Evolutionary conservation across 2,329 filamentous ascomycete genomes (phyloP).

Genomic region (Stachybotrys elegans): DNA sequence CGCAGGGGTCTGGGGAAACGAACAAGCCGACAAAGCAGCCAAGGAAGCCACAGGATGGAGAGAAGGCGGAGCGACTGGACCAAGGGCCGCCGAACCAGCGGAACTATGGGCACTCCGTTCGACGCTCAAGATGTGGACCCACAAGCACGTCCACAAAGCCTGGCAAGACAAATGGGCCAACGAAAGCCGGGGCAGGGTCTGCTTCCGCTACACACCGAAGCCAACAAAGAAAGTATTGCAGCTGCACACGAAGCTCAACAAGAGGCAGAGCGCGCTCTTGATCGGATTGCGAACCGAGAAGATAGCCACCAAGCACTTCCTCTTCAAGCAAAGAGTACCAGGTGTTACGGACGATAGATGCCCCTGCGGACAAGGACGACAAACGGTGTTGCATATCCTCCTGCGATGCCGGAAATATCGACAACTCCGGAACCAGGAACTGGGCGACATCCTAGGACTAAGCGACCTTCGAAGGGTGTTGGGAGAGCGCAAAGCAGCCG

Average conservation of each 20-base stretch:
- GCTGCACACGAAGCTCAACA: conserved; percentile 4
- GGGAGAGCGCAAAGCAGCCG: conserved; percentile 1
- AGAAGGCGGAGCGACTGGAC: background rate
- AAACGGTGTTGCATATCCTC: conserved; percentile 8
- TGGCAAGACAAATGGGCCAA: background rate
- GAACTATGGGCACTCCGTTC: background rate
- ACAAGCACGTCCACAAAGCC: background rate
- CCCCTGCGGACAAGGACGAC: conserved; percentile 6
- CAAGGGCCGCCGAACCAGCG: background rate
- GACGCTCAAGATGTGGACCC: background rate
- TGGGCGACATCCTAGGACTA: background rate
- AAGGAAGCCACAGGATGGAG: conserved; percentile 1
- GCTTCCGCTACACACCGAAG: conserved; percentile 3
- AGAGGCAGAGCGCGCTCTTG: conserved; percentile 5
- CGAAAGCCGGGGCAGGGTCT: background rate
- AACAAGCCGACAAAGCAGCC: background rate
- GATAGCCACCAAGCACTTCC: conserved; percentile 7
- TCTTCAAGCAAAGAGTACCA: conserved; percentile 10
- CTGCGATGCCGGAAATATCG: background rate
- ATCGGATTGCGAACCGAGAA: conserved; percentile 7
- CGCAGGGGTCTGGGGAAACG: conserved; percentile 4
- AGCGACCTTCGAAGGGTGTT: background rate
- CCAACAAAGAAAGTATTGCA: conserved; percentile 2
- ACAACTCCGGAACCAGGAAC: background rate
- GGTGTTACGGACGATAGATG: conserved; percentile 5